phyloP scores from a whole-genome alignment of 2,329 filamentous ascomycete genomes.

The Phyllosticta citriasiana region DNA sequence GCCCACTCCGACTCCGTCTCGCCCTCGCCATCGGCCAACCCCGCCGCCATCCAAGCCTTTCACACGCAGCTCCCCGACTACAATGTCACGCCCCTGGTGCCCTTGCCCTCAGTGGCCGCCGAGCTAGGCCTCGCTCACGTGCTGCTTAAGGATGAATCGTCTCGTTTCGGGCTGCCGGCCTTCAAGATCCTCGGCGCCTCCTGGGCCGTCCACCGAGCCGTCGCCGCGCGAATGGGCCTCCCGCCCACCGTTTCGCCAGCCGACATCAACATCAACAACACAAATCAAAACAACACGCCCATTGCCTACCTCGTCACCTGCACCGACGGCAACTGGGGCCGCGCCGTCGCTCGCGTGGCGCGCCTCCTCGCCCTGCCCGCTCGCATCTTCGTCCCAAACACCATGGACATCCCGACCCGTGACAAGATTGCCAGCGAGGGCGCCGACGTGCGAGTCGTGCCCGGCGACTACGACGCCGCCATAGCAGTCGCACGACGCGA shows the following conservation, averaged over 20 bases:
- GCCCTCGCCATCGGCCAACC: not conserved
- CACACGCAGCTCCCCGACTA: slow-evolving; percentile 51
- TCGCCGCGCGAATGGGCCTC: slow-evolving; percentile 38
- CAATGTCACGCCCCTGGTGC: slow-evolving; percentile 43
- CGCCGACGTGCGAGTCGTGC: slow-evolving; percentile 44
- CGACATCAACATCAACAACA: slow-evolving; percentile 29
- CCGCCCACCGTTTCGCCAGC: slow-evolving; percentile 34
- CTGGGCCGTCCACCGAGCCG: slow-evolving; percentile 56
- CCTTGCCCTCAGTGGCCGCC: slow-evolving; percentile 44
- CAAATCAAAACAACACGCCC: slow-evolving; percentile 6
- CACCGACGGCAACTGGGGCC: slow-evolving; percentile 69
- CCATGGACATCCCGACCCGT: slow-evolving; percentile 46
- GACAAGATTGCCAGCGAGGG: slow-evolving; percentile 52
- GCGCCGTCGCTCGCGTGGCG: slow-evolving; percentile 62
- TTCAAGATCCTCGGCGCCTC: slow-evolving; percentile 77
- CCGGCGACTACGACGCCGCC: slow-evolving; percentile 54
- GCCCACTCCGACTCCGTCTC: slow-evolving; percentile 14
- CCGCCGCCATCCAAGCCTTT: slow-evolving; percentile 31
- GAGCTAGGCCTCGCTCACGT: slow-evolving; percentile 42
- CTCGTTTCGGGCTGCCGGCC: slow-evolving; percentile 57
- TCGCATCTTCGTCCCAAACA: slow-evolving; percentile 53
- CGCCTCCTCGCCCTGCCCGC: slow-evolving; percentile 45
- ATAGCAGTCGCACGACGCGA: slow-evolving; percentile 39
- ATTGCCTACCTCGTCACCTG: slow-evolving; percentile 46
- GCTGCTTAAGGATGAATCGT: slow-evolving; percentile 61